Conservation (phyloP, 805 yeast species). For the Ogataea nonfermentans region DNA sequence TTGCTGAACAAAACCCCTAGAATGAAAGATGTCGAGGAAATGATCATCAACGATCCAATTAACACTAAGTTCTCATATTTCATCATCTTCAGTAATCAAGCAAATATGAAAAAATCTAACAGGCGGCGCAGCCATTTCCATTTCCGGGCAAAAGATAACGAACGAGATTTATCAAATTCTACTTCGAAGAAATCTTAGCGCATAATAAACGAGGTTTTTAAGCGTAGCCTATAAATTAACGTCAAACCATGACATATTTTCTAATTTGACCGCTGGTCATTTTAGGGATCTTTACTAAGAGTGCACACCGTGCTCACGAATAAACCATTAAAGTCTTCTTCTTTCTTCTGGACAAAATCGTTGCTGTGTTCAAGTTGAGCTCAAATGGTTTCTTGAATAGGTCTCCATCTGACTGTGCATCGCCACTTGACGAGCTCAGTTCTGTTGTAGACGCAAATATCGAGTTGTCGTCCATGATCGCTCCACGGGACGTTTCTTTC, state of each 20-base stretch:
- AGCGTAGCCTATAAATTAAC: slow-evolving; percentile 7
- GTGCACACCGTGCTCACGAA: neutral
- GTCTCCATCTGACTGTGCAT: slow-evolving; percentile 5
- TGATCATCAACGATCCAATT: slow-evolving; percentile 30
- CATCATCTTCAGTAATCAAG: slow-evolving; percentile 10
- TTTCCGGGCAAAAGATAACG: slow-evolving; percentile 7
- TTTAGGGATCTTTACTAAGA: neutral
- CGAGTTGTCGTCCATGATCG: slow-evolving; percentile 17
- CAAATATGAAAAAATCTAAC: neutral
- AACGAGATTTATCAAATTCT: slow-evolving; percentile 1
- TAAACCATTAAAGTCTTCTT: slow-evolving; percentile 21
- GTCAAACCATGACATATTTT: neutral
- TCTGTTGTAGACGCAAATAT: slow-evolving; percentile 14
- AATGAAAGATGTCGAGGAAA: slow-evolving; percentile 61
- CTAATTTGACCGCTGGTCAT: slow-evolving; percentile 2
- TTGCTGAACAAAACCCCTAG: slow-evolving; percentile 78
- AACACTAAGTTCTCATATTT: slow-evolving; percentile 36
- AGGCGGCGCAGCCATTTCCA: slow-evolving; percentile 1
- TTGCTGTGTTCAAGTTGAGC: slow-evolving; percentile 50
- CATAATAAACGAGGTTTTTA: slow-evolving; percentile 4
- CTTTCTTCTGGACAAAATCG: slow-evolving; percentile 48
- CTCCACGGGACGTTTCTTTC: slow-evolving; percentile 18
- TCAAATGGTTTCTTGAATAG: slow-evolving; percentile 35
- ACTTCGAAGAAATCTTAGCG: neutral
- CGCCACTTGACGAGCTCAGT: slow-evolving; percentile 6